Evolutionary conservation across 441 rosid genomes (phyloP), one percentile per base, ranked within the genome.

Genomic region (Adansonia rubrostipa): DNA sequence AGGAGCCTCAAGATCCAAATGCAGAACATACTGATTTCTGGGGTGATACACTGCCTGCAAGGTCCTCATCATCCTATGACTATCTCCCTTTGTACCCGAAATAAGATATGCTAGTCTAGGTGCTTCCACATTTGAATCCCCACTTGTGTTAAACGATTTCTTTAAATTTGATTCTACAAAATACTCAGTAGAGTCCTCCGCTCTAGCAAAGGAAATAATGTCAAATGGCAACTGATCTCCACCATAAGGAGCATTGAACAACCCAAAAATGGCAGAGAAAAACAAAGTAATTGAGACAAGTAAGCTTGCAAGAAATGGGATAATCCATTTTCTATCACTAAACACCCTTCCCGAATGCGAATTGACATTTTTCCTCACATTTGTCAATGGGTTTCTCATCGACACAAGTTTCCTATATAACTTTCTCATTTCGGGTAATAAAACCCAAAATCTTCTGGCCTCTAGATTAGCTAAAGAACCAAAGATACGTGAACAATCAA

Each of bases 1-100:
- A 0, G 97, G 97, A 54, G 97, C 99, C 86, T 96, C 98, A 9
- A 96, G 95, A 86, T 96, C 99, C 87, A 94, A 86, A 83, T 94
- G 99, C 73, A 96, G 82, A 77, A 96, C 89, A 82, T 96, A 96
- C 86, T 94, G 99, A 82, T 96, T 96, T 79, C 99, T 89, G 0
- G 99, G 99, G 83, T 96, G 99, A 80, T 94, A 96, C 48, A 96
- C 93, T 20, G 97, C 98, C 81, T 92, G 94, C 82, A 96, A 86
- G n/a, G 99, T 96, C 86, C 99, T 92, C 93, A 92, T 83, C 94
- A 96, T 88, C 77, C 99, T 92, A 75, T 86, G 91, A 79, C 93
- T 89, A 83, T 96, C 98, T 3, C 99, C 99, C 84, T 92, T 92
- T 6, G 99, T 92, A 22, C 99, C 99, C 0, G 98, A 96, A 78